Base-by-base conservation (phyloP, 2,329 filamentous ascomycete genomes). In the Setomelanomma holmii region DNA sequence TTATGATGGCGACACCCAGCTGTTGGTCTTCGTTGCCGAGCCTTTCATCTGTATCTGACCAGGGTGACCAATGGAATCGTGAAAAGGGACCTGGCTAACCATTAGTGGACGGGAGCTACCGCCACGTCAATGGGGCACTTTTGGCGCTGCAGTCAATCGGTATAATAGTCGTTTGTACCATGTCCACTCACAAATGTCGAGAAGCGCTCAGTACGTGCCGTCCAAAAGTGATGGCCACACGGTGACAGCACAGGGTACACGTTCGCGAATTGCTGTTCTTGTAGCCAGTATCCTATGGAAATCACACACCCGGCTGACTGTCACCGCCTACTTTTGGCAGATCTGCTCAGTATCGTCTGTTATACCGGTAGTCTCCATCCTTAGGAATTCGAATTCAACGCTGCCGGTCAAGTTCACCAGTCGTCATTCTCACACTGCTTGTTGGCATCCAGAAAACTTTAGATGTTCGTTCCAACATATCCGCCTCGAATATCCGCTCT, bases 91-190 rank as follows among this genome's bases (percentile, higher is more conserved):
- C 54, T 50, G 38, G 42, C 53, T 58, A 57, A 45, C 24, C 24
- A 22, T 43, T 56, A 57, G 56, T 41, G 43, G 35, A 41, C 60
- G 56, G 60, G 58, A 58, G 38, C 56, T 58, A 61, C 35, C 34
- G 45, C 34, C 41, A 44, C 43, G 27, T 39, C 16, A 24, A 41
- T 49, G 40, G 50, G 51, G 35, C 42, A 30, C n/a, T n/a, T n/a
- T n/a, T n/a, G n/a, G n/a, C n/a, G n/a, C n/a, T n/a, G n/a, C n/a
- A n/a, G n/a, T n/a, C n/a, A n/a, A n/a, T n/a, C n/a, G n/a, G n/a
- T n/a, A n/a, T n/a, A n/a, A n/a, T n/a, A n/a, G n/a, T n/a, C n/a
- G n/a, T n/a, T n/a, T n/a, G n/a, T n/a, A n/a, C n/a, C n/a, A n/a
- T n/a, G n/a, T n/a, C n/a, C n/a, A n/a, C n/a, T n/a, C n/a, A n/a